Evolutionary conservation across 495 filamentous ascomycete species (phyloP).

Genomic region (Podospora comata): DNA sequence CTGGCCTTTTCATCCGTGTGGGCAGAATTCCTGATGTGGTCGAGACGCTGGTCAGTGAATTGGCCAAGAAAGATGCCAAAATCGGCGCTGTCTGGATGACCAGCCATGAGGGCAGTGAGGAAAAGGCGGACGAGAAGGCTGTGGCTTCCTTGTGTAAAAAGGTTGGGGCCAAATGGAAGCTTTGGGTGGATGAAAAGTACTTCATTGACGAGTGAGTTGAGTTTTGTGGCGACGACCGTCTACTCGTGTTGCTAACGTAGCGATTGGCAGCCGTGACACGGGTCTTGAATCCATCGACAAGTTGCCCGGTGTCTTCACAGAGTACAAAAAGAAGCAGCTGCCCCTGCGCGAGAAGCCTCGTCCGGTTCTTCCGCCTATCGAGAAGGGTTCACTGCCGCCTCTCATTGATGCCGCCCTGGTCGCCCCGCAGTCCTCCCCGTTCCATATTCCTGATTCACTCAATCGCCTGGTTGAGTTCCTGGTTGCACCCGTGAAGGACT

Average conservation of each 20-base stretch:
- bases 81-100: slow-evolving; percentile 68
- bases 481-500: slow-evolving; percentile 47
- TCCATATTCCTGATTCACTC: slow-evolving; percentile 54
- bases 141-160: slow-evolving; percentile 47
- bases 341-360: slow-evolving; percentile 60
- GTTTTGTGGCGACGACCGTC: not conserved
- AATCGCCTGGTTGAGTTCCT: slow-evolving; percentile 51
- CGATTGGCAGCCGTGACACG: slow-evolving; percentile 51
- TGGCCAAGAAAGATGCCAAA: slow-evolving; percentile 38
- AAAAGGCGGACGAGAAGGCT: slow-evolving; percentile 56
- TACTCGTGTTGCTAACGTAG: not conserved
- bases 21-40: slow-evolving; percentile 56
- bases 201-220: slow-evolving; percentile 65
- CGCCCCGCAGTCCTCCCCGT: slow-evolving; percentile 55
- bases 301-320: slow-evolving; percentile 66
- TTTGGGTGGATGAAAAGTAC: slow-evolving; percentile 69
- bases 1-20: slow-evolving; percentile 60
- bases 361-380: slow-evolving; percentile 42
- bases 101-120: slow-evolving; percentile 60
- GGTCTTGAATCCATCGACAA: slow-evolving; percentile 45
- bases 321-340: slow-evolving; percentile 63
- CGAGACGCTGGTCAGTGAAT: slow-evolving; percentile 46
- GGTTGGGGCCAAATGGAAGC: slow-evolving; percentile 52
- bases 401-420: slow-evolving; percentile 45
- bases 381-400: slow-evolving; percentile 47